Conservation (phyloP, 495 filamentous ascomycete genomes). For the Pseudotulostoma volvatum region DNA sequence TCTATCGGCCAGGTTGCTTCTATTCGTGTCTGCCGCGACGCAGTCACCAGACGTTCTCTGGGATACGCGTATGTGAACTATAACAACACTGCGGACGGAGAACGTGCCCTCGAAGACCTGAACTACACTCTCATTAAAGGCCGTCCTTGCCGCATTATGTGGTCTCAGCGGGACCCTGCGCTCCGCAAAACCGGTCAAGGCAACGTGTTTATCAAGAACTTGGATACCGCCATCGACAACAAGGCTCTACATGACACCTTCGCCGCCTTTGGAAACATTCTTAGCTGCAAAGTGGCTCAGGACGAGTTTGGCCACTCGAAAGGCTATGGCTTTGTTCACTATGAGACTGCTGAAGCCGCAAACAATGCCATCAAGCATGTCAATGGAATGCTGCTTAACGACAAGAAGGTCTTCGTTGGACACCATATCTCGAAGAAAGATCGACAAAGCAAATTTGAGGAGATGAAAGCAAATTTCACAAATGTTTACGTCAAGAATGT, state of each 20-base stretch:
- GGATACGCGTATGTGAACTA: constrained; percentile 99
- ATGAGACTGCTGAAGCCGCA: constrained; percentile 96
- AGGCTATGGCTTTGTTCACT: constrained; percentile 98
- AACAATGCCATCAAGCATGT: constrained; percentile 97
- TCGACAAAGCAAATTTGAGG: constrained; percentile 99
- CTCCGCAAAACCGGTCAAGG: constrained; percentile 98
- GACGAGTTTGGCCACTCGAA: constrained; percentile 93
- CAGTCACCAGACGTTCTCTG: constrained; percentile 94
- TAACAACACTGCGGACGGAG: constrained; percentile 90
- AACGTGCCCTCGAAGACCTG: constrained; percentile 95
- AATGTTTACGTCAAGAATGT: constrained; percentile 99
- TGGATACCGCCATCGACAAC: constrained; percentile 97
- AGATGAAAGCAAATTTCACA: constrained; percentile 99
- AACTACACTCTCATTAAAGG: constrained; percentile 99
- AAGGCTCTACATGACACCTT: constrained; percentile 99
- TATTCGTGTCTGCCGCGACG: constrained; percentile 98
- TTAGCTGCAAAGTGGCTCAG: constrained; percentile 98
- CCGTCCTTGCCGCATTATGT: constrained; percentile 99
- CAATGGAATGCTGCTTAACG: constrained; percentile 98
- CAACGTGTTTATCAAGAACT: constrained; percentile 99
- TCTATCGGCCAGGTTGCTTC: constrained; percentile 98
- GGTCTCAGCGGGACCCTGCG: constrained; percentile 98
- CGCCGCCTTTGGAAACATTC: constrained; percentile 95
- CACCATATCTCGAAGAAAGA: constrained; percentile 99
- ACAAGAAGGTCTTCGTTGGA: constrained; percentile 99